Evolutionary conservation across 768 basidiomycete species (phyloP).

Genomic region (Mycena crocata): DNA sequence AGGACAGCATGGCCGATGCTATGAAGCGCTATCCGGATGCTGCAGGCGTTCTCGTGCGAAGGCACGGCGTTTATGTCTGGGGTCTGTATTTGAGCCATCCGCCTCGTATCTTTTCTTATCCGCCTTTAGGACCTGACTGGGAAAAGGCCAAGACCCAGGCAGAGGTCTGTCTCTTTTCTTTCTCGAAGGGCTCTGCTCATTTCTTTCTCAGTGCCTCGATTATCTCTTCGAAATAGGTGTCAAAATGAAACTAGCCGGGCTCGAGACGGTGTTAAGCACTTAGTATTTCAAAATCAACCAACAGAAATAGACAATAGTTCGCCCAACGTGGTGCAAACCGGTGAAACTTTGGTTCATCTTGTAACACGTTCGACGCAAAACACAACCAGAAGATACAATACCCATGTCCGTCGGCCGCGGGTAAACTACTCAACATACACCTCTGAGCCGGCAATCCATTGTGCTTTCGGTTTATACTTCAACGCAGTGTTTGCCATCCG

Average conservation of each 20-base stretch:
- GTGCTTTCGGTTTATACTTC: conserved; percentile 70
- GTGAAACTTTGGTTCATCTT: not conserved
- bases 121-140: conserved; percentile 71
- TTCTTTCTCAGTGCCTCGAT: conserved; percentile 75
- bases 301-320: no score
- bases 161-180: conserved; percentile 58
- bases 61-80: conserved; percentile 91
- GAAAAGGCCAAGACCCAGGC: conserved; percentile 91
- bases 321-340: no score
- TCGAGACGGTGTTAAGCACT: conserved; percentile 37
- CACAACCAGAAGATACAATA: not conserved
- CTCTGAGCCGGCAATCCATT: conserved; percentile 60
- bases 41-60: conserved; percentile 79
- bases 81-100: conserved; percentile 54
- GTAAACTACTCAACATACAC: conserved; percentile 55
- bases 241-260: conserved; percentile 78
- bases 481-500: conserved; percentile 61
- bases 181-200: no score
- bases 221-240: conserved; percentile 92
- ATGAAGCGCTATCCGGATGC: conserved; percentile 86
- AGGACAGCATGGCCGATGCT: conserved; percentile 88
- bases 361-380: no score
- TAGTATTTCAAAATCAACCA: no score
- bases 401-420: not conserved
- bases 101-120: conserved; percentile 16